phyloP scores from a whole-genome alignment of 164 flowering plant genomes.

The Vitis amurensis region DNA sequence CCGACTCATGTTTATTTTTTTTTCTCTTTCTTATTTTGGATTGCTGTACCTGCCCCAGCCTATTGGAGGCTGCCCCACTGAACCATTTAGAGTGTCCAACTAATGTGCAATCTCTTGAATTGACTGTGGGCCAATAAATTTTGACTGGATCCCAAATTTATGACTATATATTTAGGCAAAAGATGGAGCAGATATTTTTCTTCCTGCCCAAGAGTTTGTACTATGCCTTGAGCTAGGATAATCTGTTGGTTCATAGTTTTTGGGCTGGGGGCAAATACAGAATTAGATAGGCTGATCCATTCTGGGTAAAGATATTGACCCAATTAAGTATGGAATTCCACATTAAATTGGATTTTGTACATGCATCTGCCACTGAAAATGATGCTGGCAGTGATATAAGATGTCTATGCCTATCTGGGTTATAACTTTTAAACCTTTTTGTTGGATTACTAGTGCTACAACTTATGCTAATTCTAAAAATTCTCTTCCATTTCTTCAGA shows the following conservation, averaged over 20 bases:
- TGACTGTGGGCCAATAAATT: not conserved
- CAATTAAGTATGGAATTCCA: no score
- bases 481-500: conserved; percentile 40
- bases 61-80: not conserved
- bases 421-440: not conserved
- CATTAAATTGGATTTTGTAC: no score
- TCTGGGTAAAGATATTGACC: no score
- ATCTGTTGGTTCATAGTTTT: no score
- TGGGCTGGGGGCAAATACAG: no score
- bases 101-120: not conserved
- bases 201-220: no score
- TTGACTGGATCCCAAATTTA: not conserved
- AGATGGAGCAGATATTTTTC: not conserved
- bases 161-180: not conserved
- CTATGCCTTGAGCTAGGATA: no score
- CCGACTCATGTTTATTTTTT: no score
- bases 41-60: not conserved
- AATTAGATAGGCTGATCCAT: no score
- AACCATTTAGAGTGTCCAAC: not conserved
- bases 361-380: no score
- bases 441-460: not conserved
- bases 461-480: not conserved
- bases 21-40: no score
- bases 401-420: not conserved
- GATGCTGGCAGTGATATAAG: not conserved